These are phyloP conservation scores for Aspergillus glaucus DNA, from an alignment of 2,329 filamentous ascomycete species.

Conservation along the genomic window DNA sequence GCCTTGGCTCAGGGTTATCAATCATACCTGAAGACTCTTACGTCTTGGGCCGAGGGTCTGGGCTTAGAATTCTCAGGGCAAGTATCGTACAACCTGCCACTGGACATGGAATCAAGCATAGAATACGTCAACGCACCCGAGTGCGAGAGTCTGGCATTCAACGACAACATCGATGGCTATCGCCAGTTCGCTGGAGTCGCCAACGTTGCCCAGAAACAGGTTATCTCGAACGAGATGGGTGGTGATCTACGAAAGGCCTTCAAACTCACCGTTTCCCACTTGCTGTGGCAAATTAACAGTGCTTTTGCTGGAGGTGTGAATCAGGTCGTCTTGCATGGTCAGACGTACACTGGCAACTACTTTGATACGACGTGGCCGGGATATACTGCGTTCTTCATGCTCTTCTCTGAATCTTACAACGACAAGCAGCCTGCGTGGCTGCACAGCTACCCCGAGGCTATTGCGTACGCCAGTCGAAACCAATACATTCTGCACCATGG, in stretches of 20 bases:
- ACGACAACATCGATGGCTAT: conserved; percentile 32
- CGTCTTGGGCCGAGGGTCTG: conserved; percentile 26
- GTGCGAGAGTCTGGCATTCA: conserved; percentile 31
- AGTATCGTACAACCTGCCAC: conserved; percentile 33
- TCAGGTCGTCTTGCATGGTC: conserved; percentile 42
- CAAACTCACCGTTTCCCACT: conserved; percentile 18
- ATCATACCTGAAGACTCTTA: conserved; percentile 24
- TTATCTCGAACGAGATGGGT: conserved; percentile 37
- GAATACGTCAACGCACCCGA: conserved; percentile 33
- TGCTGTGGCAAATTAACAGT: conserved; percentile 33
- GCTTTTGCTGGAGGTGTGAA: conserved; percentile 40
- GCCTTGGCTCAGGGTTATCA: conserved; percentile 7
- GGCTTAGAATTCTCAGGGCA: conserved; percentile 31
- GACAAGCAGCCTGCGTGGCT: conserved; percentile 14
- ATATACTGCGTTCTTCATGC: conserved; percentile 40
- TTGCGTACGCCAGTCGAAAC: conserved; percentile 11
- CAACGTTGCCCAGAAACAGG: conserved; percentile 28
- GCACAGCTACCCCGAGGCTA: conserved; percentile 10
- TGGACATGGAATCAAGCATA: conserved; percentile 34
- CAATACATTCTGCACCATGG: conserved; percentile 24
- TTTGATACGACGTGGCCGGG: conserved; percentile 45
- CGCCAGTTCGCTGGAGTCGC: conserved; percentile 36
- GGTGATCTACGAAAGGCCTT: conserved; percentile 20
- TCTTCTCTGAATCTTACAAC: conserved; percentile 30
- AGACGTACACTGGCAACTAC: conserved; percentile 38